Evolutionary conservation across 1,284 basidiomycete species (phyloP), one percentile per base, ranked within the genome.

Genomic region (Ganoderma resinaceum): DNA sequence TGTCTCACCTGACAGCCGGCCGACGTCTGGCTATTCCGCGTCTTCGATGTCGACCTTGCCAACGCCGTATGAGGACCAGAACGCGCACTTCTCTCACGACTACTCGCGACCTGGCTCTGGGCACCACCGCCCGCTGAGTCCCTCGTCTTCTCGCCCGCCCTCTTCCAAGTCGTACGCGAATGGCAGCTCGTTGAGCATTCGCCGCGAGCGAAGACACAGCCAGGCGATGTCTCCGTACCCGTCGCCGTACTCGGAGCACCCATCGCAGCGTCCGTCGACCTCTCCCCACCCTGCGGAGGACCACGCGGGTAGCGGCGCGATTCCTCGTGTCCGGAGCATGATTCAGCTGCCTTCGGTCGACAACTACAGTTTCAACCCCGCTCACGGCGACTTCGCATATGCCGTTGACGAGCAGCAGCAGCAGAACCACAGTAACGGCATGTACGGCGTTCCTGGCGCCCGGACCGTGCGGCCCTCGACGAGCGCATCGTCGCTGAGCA

Each of bases 151-250:
- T 26, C 87, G 90, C 6, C 91, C 91, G 1, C 84, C 85, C 2
- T 89, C 89, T 0, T 91, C 90, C 64, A 87, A 88, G 73, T 85
- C 82, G 66, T 90, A 89, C 75, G 80, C 82, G 31, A 76, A 71
- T 59, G 76, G 83, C 7, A 82, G 80, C 62, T 87, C 88, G 16
- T 78, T 92, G 57, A 90, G 91, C 78, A 85, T 94, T 38, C 87
- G 92, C 38, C 85, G 92, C 43, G 85, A 85, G 60, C 84, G 92
- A 53, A 85, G 92, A 66, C 93, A 94, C 80, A 92, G 91, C 75
- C 93, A 94, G 77, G 93, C 92, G 0, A 89, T 93, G 85, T 91
- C 89, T 73, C 93, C 93, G 14, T 94, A 94, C 78, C 93, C 92
- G 12, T 89, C 87, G 68, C 92, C 91, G 59, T 94, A 94, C 79